Evolutionary conservation across 495 filamentous ascomycete genomes (phyloP).

Genomic region (Penicillium desertorum): DNA sequence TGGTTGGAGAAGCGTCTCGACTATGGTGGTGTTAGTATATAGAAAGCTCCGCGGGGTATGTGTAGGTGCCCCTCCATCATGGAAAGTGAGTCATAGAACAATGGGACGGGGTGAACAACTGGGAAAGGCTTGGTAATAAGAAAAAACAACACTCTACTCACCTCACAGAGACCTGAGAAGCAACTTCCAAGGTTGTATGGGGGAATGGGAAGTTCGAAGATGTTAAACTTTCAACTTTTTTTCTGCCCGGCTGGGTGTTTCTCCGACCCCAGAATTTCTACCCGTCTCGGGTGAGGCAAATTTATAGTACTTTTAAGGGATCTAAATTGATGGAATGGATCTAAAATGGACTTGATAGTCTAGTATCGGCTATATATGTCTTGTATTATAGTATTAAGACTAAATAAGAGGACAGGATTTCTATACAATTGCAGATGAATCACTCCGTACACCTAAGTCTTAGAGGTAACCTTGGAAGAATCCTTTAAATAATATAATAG

Average conservation of each 20-base stretch:
- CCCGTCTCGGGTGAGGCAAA: neutral
- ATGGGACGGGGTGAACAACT: neutral
- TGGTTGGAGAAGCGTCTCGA: slow-evolving; percentile 38
- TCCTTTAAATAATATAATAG: neutral
- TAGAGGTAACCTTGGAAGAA: no score
- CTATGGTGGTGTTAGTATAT: slow-evolving; percentile 22
- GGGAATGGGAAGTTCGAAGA: slow-evolving; percentile 11
- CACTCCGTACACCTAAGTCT: neutral
- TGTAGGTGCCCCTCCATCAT: slow-evolving; percentile 23
- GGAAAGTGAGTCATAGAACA: slow-evolving; percentile 4
- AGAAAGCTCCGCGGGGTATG: slow-evolving; percentile 30
- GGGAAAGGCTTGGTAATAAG: neutral
- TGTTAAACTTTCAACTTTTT: slow-evolving; percentile 27
- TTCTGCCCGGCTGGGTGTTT: slow-evolving; percentile 29
- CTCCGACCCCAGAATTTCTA: slow-evolving; percentile 25
- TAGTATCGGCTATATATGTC: no score
- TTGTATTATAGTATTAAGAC: no score
- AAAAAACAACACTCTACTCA: slow-evolving; percentile 20
- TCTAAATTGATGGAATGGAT: no score
- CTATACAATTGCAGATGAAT: neutral
- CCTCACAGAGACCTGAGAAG: slow-evolving; percentile 38
- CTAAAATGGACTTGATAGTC: no score
- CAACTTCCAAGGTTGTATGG: slow-evolving; percentile 21
- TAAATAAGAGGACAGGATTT: neutral
- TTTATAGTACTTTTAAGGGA: no score